These are phyloP conservation scores for Malus asiatica DNA, from an alignment of 306 rosid species.

Conservation along the genomic window DNA sequence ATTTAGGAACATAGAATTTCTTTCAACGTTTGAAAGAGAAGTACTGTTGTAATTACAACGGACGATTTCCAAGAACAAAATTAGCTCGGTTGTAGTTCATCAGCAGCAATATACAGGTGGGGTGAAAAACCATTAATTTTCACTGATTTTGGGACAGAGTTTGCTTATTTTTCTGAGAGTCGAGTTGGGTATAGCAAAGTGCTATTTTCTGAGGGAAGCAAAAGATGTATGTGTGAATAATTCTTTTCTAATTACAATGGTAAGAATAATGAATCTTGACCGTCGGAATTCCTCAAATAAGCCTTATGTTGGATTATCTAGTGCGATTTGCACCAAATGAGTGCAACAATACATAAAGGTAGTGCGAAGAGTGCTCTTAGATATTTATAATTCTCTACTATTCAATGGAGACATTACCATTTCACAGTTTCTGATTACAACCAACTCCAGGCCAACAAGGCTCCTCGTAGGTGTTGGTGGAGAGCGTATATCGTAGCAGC, in stretches of 20 bases:
- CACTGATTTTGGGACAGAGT: not conserved
- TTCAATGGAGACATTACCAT: too few relatives aligned
- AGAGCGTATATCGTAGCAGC: too few relatives aligned
- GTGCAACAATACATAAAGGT: too few relatives aligned
- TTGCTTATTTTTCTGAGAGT: not conserved
- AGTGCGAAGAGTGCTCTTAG: too few relatives aligned
- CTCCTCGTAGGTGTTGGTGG: too few relatives aligned
- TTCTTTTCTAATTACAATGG: not conserved
- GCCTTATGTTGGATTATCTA: not conserved
- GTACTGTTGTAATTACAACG: not conserved
- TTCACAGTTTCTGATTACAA: too few relatives aligned
- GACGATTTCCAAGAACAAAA: not conserved
- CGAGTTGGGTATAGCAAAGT: not conserved
- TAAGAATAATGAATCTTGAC: not conserved
- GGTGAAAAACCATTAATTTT: not conserved
- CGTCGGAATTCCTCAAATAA: not conserved
- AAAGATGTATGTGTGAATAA: not conserved
- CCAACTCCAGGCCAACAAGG: too few relatives aligned
- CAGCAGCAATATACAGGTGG: not conserved
- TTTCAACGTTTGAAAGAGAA: too few relatives aligned
- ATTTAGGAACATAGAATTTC: too few relatives aligned
- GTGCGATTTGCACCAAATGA: not conserved
- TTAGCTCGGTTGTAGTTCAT: not conserved
- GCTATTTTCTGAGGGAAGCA: not conserved
- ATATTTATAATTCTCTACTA: too few relatives aligned